A percentile compares a stretch with the other conserved stretches of the same genome.
Evolutionary conservation across 768 basidiomycete genomes (phyloP).

Genomic region (Coprinellus aureogranulatus): DNA sequence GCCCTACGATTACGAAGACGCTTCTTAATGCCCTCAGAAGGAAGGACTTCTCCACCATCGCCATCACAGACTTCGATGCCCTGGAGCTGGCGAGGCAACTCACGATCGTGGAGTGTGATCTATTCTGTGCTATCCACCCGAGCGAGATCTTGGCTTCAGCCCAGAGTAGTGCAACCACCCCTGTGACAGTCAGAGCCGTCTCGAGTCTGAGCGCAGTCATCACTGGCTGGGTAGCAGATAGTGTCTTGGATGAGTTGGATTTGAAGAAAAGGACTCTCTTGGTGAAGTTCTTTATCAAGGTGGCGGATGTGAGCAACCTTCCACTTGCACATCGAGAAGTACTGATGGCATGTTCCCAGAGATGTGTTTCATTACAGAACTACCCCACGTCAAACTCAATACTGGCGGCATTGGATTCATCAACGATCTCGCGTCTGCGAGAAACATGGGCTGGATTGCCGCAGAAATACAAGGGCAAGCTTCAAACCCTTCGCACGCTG

Average conservation of each 20-base stretch:
- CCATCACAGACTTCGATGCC: slow-evolving; percentile 88
- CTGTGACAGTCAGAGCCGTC: slow-evolving; percentile 77
- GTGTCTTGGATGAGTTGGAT: slow-evolving; percentile 87
- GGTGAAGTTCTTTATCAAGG: slow-evolving; percentile 91
- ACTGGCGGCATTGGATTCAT: slow-evolving; percentile 91
- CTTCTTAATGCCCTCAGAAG: slow-evolving; percentile 66
- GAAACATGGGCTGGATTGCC: slow-evolving; percentile 90
- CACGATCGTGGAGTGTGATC: slow-evolving; percentile 89
- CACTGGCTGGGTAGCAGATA: slow-evolving; percentile 95
- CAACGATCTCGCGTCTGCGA: slow-evolving; percentile 85
- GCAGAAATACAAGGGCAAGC: slow-evolving; percentile 76
- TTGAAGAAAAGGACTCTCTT: slow-evolving; percentile 75
- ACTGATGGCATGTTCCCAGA: slow-evolving; percentile 43
- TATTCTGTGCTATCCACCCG: slow-evolving; percentile 83
- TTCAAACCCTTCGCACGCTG: slow-evolving; percentile 78
- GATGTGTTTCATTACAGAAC: slow-evolving; percentile 79
- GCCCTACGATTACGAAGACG: slow-evolving; percentile 82
- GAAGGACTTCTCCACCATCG: slow-evolving; percentile 59
- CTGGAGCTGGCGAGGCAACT: slow-evolving; percentile 91
- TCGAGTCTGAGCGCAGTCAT: slow-evolving; percentile 87
- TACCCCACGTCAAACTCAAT: slow-evolving; percentile 92
- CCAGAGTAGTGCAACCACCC: slow-evolving; percentile 61
- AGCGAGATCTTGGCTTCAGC: slow-evolving; percentile 88
- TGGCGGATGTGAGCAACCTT: slow-evolving; percentile 70
- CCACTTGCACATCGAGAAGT: slow-evolving; percentile 5